Evolutionary conservation across 345 rosid genomes (phyloP), one percentile per base, ranked within the genome.

Genomic region (Hibiscus tridactylites): DNA sequence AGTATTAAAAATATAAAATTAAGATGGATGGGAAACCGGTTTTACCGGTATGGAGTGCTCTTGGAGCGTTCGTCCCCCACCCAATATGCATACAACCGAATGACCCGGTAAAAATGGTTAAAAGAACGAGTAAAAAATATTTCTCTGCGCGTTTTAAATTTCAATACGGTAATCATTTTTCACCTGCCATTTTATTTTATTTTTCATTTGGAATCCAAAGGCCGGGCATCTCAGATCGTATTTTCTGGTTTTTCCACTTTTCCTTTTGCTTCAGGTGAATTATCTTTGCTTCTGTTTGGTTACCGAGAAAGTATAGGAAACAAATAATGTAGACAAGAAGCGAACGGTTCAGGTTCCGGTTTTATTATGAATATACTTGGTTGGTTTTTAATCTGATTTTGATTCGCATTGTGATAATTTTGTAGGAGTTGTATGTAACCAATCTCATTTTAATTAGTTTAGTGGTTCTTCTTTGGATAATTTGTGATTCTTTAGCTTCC

Each of bases 81-180:
- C 3, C 6, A 26, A 8, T 9, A 54, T 15, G 37, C 58, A 3
- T 26, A 8, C 3, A 67, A 50, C 71, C 71, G 58, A 67, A 67
- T 58, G 71, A 67, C 42, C 71, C 58, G 58, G 71, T 67, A 67
- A 49, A 28, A 49, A 39, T 39, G 2, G 42, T 15, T 62, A 5
- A 16, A n/a, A 62, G n/a, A 62, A 16, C 13, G 17, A 31, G 42
- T 33, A 61, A 33, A n/a, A n/a, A 3, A 6, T 35, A 39, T 67
- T 49, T 49, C 58, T 37, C 5, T 49, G 9, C 1, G 15, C 44
- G 71, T 67, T 67, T 67, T 67, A 29, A 67, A 67, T 67, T 67
- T 67, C 39, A 67, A 50, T 28, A 46, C 17, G 42, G 3, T 19
- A 3, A 67, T 16, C 44, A 28, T 49, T 67, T 49, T 28, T 49